These are phyloP conservation scores for Candida sanyaensis DNA, from an alignment of 1,139 yeast species.

Conservation along the genomic window DNA sequence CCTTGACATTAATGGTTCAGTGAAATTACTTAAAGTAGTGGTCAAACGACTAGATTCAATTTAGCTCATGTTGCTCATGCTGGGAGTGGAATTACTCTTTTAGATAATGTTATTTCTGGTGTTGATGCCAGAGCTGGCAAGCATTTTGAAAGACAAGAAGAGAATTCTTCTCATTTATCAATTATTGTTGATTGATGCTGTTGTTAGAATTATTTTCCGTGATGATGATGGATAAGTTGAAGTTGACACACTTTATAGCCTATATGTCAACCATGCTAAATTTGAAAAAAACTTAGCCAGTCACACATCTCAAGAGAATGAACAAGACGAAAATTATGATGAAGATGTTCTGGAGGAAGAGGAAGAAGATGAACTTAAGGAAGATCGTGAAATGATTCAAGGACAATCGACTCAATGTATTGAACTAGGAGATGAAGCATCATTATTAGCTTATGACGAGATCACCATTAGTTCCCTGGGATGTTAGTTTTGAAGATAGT, in stretches of 20 bases:
- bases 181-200: slow-evolving; percentile 42
- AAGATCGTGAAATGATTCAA: slow-evolving; percentile 21
- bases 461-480: slow-evolving; percentile 69
- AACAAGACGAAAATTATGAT: slow-evolving; percentile 25
- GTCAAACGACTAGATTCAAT: slow-evolving; percentile 50
- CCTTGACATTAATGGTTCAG: slow-evolving; percentile 41
- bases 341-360: slow-evolving; percentile 14
- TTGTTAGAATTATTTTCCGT: slow-evolving; percentile 41
- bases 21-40: slow-evolving; percentile 51
- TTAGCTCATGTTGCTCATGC: slow-evolving; percentile 50
- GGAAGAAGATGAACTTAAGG: slow-evolving; percentile 20
- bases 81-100: slow-evolving; percentile 36
- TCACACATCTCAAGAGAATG: slow-evolving; percentile 27
- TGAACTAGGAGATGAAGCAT: slow-evolving; percentile 29
- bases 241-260: slow-evolving; percentile 40
- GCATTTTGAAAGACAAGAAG: slow-evolving; percentile 35
- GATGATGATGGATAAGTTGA: slow-evolving; percentile 47
- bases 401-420: slow-evolving; percentile 19
- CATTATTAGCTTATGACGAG: slow-evolving; percentile 70
- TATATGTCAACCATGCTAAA: slow-evolving; percentile 33
- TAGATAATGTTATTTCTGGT: slow-evolving; percentile 51
- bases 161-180: slow-evolving; percentile 52
- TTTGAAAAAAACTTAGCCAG: slow-evolving; percentile 54
- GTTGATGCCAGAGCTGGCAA: slow-evolving; percentile 54
- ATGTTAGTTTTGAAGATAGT: slow-evolving; percentile 46